These are phyloP conservation scores for Calycina marina DNA, from an alignment of 2,329 filamentous ascomycete genomes.

Conservation along the genomic window DNA sequence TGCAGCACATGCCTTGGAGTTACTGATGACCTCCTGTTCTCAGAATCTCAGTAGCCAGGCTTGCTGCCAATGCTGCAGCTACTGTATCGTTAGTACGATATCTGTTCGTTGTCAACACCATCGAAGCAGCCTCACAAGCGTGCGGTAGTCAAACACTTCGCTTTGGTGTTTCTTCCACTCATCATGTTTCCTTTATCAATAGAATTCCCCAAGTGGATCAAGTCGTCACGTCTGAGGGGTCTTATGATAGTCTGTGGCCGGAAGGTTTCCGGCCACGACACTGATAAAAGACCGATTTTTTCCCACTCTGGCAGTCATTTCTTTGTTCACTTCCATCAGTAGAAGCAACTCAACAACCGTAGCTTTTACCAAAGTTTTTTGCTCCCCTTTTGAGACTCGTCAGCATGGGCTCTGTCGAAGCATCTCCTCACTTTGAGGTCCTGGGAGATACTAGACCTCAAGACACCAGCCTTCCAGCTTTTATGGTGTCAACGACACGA, in stretches of 20 bases:
- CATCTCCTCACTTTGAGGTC: constrained; percentile 36
- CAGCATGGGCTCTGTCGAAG: constrained; percentile 19
- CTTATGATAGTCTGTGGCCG: constrained; percentile 14
- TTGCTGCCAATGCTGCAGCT: no score
- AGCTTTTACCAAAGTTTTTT: constrained; percentile 1
- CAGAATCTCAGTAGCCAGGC: no score
- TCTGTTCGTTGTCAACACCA: no score
- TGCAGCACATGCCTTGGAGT: no score
- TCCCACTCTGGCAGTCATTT: constrained; percentile 4
- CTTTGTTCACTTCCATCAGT: constrained; percentile 9
- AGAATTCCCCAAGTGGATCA: constrained; percentile 7
- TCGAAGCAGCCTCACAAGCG: no score
- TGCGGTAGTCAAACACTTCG: no score
- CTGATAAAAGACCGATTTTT: constrained; percentile 16
- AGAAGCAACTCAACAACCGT: constrained; percentile 1
- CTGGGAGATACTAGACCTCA: constrained; percentile 46
- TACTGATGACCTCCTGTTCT: no score
- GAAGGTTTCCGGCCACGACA: constrained; percentile 19
- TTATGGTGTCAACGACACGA: constrained; percentile 64
- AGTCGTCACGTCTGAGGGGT: constrained; percentile 2
- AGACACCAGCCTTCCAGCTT: constrained; percentile 51
- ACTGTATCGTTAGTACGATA: no score
- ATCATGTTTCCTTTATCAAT: constrained; percentile 13
- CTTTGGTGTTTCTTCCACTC: not conserved
- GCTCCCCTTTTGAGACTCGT: not conserved